Base-by-base conservation (phyloP, 2,329 filamentous ascomycete species). In the Xylariales sp. region DNA sequence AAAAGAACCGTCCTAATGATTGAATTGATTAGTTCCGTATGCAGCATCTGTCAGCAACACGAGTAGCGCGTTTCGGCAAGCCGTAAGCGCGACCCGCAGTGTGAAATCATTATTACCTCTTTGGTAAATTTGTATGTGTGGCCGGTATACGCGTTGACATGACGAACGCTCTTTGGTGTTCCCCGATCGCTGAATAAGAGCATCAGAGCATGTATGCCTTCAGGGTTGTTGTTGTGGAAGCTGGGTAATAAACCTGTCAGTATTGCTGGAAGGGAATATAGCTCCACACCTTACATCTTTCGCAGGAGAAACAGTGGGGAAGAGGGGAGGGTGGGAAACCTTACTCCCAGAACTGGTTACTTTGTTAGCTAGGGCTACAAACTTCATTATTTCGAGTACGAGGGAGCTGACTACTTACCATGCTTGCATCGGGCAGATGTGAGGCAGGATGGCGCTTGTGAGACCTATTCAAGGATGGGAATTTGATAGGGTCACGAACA, bases 401-500 rank as follows among this genome's bases (percentile, higher is more conserved):
- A n/a, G n/a, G n/a, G n/a, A n/a, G n/a, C n/a, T n/a, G n/a, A n/a
- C n/a, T n/a, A n/a, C n/a, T n/a, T n/a, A n/a, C n/a, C 57, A 60
- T 55, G 19, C 51, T 55, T 5, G 12, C 17, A 16, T 40, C 25
- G 10, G 23, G 21, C 12, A 39, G 12, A 23, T 42, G 25, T 14
- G 39, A 23, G 17, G 18, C 12, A 3, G 28, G 19, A 18, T 25
- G 27, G 18, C 28, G 25, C 12, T 21, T 25, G 49, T 67, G 70
- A 47, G 70, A 75, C 78, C 78, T 82, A 65, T 83, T 84, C 52
- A 86, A 82, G 52, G 81, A 66, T 17, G 83, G 83, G 54, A 85
- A 87, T 59, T 88, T 87, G 46, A 79, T 72, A 0, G 83, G 80
- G 45, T 88, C 83, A 37, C 83, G 69, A n/a, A 87, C 54, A 61